A percentile compares a stretch with the other conserved stretches of the same genome.
phyloP scores from a whole-genome alignment of 225 moss, liverwort and hornwort genomes.

The Polytrichum commune region DNA sequence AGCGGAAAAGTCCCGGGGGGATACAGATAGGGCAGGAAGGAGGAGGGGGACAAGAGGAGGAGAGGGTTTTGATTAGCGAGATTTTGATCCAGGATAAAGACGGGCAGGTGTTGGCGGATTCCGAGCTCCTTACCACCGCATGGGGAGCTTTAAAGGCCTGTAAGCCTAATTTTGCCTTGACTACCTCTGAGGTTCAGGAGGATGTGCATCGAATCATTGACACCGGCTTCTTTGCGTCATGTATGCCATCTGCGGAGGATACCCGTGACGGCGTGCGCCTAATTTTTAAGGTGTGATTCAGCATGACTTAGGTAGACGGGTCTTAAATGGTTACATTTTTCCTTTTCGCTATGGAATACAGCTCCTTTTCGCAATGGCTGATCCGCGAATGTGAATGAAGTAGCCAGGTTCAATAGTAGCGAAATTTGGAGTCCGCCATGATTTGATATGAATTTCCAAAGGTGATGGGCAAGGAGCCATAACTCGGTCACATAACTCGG shows the following conservation, averaged over 20 bases:
- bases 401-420: too few species aligned
- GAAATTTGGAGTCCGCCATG: too few species aligned
- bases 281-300: constrained; percentile 77
- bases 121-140: constrained; percentile 72
- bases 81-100: constrained; percentile 92
- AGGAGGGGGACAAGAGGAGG: constrained; percentile 50
- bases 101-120: constrained; percentile 70
- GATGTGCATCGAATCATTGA: constrained; percentile 98
- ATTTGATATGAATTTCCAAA: too few species aligned
- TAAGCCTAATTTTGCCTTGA: constrained; percentile 95
- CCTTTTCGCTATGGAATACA: too few species aligned
- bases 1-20: constrained; percentile 49
- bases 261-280: constrained; percentile 97
- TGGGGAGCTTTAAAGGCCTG: constrained; percentile 87
- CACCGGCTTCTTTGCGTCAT: constrained; percentile 88
- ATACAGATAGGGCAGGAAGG: constrained; percentile 61
- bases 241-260: constrained; percentile 98
- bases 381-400: too few species aligned
- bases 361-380: too few species aligned
- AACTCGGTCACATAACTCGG: too few species aligned
- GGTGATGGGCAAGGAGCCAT: too few species aligned
- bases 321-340: too few species aligned
- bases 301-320: too few species aligned
- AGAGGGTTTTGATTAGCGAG: constrained; percentile 94
- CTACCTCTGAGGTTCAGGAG: constrained; percentile 94